A percentile compares a stretch with the other conserved stretches of the same genome.
These are phyloP conservation scores for Prasinococcaceae sp. DNA, from an alignment of 139 green algal species.

Conservation along the genomic window DNA sequence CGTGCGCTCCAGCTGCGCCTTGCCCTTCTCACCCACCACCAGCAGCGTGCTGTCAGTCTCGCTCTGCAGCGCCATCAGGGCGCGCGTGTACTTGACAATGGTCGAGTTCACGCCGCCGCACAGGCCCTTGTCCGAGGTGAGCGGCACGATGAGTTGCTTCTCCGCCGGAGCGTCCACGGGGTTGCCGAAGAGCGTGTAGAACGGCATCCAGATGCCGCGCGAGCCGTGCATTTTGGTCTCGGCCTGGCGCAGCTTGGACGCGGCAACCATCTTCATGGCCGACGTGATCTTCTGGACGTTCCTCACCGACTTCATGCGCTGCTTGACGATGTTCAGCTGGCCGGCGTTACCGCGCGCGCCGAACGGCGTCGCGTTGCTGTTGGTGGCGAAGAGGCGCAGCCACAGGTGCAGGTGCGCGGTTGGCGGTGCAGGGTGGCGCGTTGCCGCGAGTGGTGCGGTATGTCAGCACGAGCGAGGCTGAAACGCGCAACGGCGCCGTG, in stretches of 20 bases:
- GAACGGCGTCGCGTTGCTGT: background rate
- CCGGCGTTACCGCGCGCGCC: background rate
- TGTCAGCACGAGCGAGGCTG: no score
- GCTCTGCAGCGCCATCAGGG: background rate
- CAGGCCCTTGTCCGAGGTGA: conserved; percentile 86
- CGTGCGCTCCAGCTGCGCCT: conserved; percentile 59
- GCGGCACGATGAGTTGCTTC: conserved; percentile 54
- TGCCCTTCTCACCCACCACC: conserved; percentile 84
- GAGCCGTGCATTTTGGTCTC: conserved; percentile 51
- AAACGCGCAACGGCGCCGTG: no score
- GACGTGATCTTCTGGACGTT: conserved; percentile 99
- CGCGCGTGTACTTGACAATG: conserved; percentile 68
- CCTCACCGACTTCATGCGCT: conserved; percentile 88
- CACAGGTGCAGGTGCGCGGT: no score
- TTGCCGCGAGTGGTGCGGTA: no score
- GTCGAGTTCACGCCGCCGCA: conserved; percentile 96
- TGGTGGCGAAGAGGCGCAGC: no score
- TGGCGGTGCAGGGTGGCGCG: no score
- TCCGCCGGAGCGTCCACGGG: conserved; percentile 62
- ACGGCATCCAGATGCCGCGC: conserved; percentile 64
- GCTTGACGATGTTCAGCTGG: conserved; percentile 50
- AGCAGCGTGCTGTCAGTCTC: conserved; percentile 30
- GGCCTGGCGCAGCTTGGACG: conserved; percentile 86
- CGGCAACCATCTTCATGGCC: conserved; percentile 99
- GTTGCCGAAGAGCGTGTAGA: conserved; percentile 74